Base-by-base conservation (phyloP, 257 asterid species). In the Ehretia macrophylla region DNA sequence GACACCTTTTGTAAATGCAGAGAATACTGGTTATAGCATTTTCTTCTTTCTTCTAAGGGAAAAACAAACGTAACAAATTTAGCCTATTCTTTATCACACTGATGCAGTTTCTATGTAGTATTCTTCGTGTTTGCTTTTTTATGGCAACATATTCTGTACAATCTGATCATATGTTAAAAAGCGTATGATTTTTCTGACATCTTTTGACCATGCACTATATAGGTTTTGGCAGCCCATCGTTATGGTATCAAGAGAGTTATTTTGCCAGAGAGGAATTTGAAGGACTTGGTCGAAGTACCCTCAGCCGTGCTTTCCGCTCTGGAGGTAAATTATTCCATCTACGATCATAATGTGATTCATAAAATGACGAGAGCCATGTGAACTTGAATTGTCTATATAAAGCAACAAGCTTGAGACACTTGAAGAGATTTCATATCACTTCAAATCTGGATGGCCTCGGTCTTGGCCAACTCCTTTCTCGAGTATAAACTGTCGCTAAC, bases 161-260 rank as follows among this genome's bases (percentile, higher is more conserved):
- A 27, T 27, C 35, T 27, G 35, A 27, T 27, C 35, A 27, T 27
- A 27, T 27, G 35, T 27, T 27, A 27, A 27, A 27, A 27, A 27
- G 6, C 35, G 6, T 27, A 6, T 27, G 4, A 27, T 27, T 27
- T 27, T 6, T 6, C 35, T 53, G 38, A 54, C 63, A 21, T 27
- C 6, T 6, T 6, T 37, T 53, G 38, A 54, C 63, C 20, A 44
- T 64, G 48, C 35, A n/a, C 47, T 17, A 4, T 78, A 58, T 79
- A 93, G 99, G 97, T 93, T 67, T 77, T 93, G 80, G 99, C 96
- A 10, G 97, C 99, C 47, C 99, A 93, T 73, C 84, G 97, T 12
- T 85, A 77, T 60, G 97, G 99, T 53, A 79, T 93, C 67, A 93
- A 93, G 82, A 81, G 99, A 82, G 94, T 93, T 58, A 93, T 93